These are phyloP conservation scores for Castanospermum australe DNA, from an alignment of 306 rosid genomes.

Conservation along the genomic window DNA sequence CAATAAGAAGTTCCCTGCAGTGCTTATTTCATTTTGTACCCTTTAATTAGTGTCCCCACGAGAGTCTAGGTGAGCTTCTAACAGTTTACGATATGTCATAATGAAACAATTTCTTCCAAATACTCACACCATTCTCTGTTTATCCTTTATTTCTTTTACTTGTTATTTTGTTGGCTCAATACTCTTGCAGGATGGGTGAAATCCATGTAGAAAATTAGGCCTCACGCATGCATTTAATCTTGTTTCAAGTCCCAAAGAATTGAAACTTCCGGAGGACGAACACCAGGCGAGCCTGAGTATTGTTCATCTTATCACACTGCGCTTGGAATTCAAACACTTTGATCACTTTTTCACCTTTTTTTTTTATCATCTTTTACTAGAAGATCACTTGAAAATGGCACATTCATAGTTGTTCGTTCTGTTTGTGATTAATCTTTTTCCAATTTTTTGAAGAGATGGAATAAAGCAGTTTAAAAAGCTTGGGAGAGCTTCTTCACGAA, in stretches of 20 bases:
- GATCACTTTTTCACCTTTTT: too few species aligned
- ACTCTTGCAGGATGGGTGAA: not conserved
- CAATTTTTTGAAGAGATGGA: not conserved
- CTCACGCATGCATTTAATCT: not conserved
- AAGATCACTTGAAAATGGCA: too few species aligned
- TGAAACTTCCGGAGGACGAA: too few species aligned
- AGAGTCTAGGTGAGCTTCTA: not conserved
- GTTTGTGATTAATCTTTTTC: not conserved
- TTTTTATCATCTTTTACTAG: too few species aligned
- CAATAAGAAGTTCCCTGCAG: not conserved
- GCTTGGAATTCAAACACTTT: too few species aligned
- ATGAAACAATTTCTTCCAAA: not conserved
- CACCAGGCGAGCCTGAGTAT: too few species aligned
- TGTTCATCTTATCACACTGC: too few species aligned
- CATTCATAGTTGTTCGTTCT: too few species aligned
- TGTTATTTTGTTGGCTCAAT: not conserved
- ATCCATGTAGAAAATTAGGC: not conserved
- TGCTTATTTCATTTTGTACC: not conserved
- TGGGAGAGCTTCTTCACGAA: too few species aligned
- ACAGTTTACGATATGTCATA: not conserved
- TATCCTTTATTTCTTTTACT: not conserved
- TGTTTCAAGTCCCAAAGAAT: not conserved
- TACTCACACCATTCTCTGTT: not conserved
- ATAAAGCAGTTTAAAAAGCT: too few species aligned
- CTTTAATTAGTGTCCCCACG: not conserved